Base-by-base conservation (phyloP, 305 asterid species). In the Fraxinus sp. region DNA sequence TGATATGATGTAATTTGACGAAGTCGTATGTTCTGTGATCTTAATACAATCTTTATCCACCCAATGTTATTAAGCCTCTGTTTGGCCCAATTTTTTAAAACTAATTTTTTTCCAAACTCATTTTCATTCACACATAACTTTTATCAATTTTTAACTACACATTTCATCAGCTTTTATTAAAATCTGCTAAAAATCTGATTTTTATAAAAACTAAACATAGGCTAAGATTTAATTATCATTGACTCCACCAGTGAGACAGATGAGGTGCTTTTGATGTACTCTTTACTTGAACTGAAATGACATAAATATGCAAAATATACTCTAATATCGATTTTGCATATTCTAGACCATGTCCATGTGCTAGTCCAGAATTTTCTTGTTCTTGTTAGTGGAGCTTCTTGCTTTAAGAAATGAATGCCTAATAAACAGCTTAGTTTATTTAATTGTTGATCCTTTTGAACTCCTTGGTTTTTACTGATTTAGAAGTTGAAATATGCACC, bases 401-500 rank as follows among this genome's bases (percentile, higher is more conserved):
- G 76, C 33, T 70, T 70, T 32, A 28, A 32, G 35, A 66, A 66
- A 26, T 26, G 35, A 11, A 22, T 66, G 24, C 24, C 44, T 33
- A 30, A 30, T 32, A 26, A 68, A 28, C 74, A 28, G 39, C 76
- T 32, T 71, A 16, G 71, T 52, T 77, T 52, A 77, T 77, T 59
- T 77, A 55, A 55, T 55, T 5, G 9, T 13, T 7, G 33, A 64
- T 52, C 52, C 1, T 57, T 81, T 74, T 37, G 75, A 30, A 82
- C 79, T 77, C 80, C 84, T 78, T 75, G 75, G 39, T 3, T 84
- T 59, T 79, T 68, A 32, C 14, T 32, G 76, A 71, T 14, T 71
- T 32, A 11, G 11, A 71, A 71, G 49, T 78, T 74, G 78, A 78
- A 79, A 83, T 62, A 57, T 85, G 80, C 88, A 77, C 85, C 92